Percentiles rank a stretch among this genome's conserved stretches.
These are phyloP conservation scores for Guadua angustifolia DNA, from an alignment of 176 grass and related monocot genomes.

Conservation along the genomic window DNA sequence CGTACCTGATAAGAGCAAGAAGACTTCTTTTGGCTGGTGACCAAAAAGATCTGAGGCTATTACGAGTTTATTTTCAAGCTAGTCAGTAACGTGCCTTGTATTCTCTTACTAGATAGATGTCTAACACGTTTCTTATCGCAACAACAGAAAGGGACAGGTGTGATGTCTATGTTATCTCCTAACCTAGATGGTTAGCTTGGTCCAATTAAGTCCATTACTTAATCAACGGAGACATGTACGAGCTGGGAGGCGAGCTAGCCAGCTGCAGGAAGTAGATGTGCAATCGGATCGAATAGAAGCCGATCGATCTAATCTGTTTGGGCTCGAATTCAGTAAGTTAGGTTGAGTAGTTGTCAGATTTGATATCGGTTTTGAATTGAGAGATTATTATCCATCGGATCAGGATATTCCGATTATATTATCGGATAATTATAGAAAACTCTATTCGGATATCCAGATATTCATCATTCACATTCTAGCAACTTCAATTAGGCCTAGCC, in stretches of 20 bases:
- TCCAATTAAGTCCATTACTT: not conserved
- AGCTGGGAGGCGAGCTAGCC: not conserved
- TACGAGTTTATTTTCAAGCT: not conserved
- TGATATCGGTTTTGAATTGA: no score
- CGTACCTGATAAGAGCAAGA: not conserved
- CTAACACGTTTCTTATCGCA: constrained; percentile 7
- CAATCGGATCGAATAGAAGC: no score
- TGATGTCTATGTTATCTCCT: not conserved
- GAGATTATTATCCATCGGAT: no score
- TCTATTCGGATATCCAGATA: no score
- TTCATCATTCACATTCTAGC: no score
- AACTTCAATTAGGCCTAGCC: no score
- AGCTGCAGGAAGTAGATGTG: constrained; percentile 5
- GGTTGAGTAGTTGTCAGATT: no score
- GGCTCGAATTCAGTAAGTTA: no score
- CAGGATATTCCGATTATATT: no score
- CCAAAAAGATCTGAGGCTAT: not conserved
- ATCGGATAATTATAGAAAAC: no score
- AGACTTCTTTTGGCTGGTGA: not conserved
- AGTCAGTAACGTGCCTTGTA: not conserved
- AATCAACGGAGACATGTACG: not conserved
- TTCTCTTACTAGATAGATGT: not conserved
- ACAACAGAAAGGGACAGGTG: not conserved
- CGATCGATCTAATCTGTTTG: no score
- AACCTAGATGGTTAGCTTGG: not conserved